These are phyloP conservation scores for Dioscorea alata DNA, from an alignment of 106 monocot genomes.

Conservation along the genomic window DNA sequence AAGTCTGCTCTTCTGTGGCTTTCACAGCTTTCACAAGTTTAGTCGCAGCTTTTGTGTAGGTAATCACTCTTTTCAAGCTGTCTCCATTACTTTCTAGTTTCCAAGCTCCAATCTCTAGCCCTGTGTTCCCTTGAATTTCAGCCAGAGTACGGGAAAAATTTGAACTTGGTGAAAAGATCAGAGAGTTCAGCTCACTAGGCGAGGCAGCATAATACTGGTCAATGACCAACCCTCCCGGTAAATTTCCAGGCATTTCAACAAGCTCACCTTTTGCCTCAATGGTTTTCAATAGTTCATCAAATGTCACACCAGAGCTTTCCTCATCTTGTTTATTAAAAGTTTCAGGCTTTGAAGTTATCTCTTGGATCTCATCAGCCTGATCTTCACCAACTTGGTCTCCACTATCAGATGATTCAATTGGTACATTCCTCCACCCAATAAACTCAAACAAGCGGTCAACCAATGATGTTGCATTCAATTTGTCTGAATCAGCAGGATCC, in stretches of 20 bases:
- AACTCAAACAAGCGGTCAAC: conserved; percentile 32
- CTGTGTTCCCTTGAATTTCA: conserved; percentile 62
- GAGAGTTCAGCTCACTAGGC: conserved; percentile 45
- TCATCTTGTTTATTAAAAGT: conserved; percentile 20
- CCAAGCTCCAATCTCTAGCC: conserved; percentile 45
- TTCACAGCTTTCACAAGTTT: conserved; percentile 74
- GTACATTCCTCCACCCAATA: conserved; percentile 29
- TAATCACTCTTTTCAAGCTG: conserved; percentile 49
- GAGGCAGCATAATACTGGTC: conserved; percentile 58
- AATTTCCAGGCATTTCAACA: conserved; percentile 53
- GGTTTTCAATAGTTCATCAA: conserved; percentile 49
- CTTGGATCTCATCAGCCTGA: conserved; percentile 4
- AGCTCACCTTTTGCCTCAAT: conserved; percentile 60
- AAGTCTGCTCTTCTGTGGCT: conserved; percentile 75
- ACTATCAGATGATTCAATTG: background rate
- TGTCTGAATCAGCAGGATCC: conserved; percentile 26
- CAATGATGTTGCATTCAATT: conserved; percentile 27
- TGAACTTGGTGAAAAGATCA: conserved; percentile 70
- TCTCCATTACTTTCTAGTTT: conserved; percentile 25
- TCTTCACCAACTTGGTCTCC: conserved; percentile 17
- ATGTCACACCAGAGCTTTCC: conserved; percentile 26
- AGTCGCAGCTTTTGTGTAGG: conserved; percentile 70
- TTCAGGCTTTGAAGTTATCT: conserved; percentile 15
- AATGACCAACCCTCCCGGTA: conserved; percentile 73
- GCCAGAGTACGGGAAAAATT: conserved; percentile 39